Evolutionary conservation across 2,329 filamentous ascomycete genomes (phyloP).

Genomic region (Trichophyton schoenleinii): DNA sequence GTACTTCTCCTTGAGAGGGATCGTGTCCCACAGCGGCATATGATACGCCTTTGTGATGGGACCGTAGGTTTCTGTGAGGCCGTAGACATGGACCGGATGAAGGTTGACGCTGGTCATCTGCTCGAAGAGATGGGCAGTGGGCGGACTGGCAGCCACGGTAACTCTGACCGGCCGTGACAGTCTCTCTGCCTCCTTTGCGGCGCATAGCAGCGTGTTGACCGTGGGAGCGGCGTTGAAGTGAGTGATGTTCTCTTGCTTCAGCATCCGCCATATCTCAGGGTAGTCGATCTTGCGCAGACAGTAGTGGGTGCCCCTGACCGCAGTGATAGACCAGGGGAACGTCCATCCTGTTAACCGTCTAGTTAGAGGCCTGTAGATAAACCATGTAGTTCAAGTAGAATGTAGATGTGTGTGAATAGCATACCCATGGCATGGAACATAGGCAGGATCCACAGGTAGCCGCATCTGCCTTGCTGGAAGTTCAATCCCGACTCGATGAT

Average conservation of each 20-base stretch:
- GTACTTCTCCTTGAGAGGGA: conserved; percentile 66
- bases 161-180: conserved; percentile 64
- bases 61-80: conserved; percentile 77
- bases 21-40: conserved; percentile 68
- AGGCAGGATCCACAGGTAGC: conserved; percentile 83
- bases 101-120: conserved; percentile 83
- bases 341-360: conserved; percentile 48
- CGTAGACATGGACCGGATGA: conserved; percentile 85
- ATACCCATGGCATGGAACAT: conserved; percentile 60
- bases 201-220: conserved; percentile 86
- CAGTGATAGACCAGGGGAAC: conserved; percentile 86
- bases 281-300: conserved; percentile 94
- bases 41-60: conserved; percentile 91
- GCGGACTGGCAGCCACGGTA: conserved; percentile 84
- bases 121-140: conserved; percentile 80
- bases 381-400: too few species aligned
- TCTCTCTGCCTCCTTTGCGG: conserved; percentile 57
- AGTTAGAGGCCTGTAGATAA: background rate
- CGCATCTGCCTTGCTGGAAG: conserved; percentile 53
- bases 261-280: conserved; percentile 73
- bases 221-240: conserved; percentile 96
- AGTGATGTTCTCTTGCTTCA: conserved; percentile 77
- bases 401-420: conserved; percentile 13
- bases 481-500: conserved; percentile 82
- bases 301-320: conserved; percentile 86